Evolutionary conservation across 192 early-diverging fungal genomes (phyloP).

Genomic region (Gonapodya prolifera): DNA sequence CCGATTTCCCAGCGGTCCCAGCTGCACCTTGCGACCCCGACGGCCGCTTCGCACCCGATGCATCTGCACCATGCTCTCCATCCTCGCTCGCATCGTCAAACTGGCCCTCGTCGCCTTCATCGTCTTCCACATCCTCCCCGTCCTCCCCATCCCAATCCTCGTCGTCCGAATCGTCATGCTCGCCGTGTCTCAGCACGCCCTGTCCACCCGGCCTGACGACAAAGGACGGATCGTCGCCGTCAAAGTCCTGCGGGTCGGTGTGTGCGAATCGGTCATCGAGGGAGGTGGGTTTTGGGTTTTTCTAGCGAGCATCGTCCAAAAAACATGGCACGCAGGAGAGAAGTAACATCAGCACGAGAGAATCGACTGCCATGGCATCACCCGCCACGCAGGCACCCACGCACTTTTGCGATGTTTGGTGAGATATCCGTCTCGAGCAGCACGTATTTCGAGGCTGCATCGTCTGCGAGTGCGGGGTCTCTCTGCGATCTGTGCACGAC

Average conservation of each 20-base stretch:
- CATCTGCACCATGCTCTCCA: background rate
- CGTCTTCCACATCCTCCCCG: slow-evolving; percentile 26
- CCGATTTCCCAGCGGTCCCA: too few relatives aligned
- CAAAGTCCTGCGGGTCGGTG: slow-evolving; percentile 5
- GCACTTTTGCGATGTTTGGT: slow-evolving; percentile 44
- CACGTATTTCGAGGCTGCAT: slow-evolving; percentile 61
- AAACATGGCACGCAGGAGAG: slow-evolving; percentile 2
- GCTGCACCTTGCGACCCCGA: too few relatives aligned
- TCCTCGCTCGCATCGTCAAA: background rate
- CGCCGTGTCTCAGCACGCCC: slow-evolving; percentile 18
- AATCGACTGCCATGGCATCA: slow-evolving; percentile 17
- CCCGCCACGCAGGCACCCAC: slow-evolving; percentile 18
- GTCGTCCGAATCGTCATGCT: slow-evolving; percentile 20
- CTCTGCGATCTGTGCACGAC: slow-evolving; percentile 91
- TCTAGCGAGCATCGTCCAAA: too few relatives aligned
- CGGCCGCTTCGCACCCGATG: too few relatives aligned
- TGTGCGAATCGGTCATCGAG: background rate
- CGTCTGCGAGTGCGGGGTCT: slow-evolving; percentile 79
- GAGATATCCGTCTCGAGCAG: slow-evolving; percentile 41
- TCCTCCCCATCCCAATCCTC: slow-evolving; percentile 21
- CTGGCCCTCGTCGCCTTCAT: slow-evolving; percentile 1
- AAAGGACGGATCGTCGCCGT: background rate
- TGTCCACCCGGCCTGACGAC: background rate
- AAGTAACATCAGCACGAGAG: slow-evolving; percentile 12
- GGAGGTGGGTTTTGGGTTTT: too few relatives aligned